These are phyloP conservation scores for Cynanchum wilfordii DNA, from an alignment of 257 asterid species.

Conservation along the genomic window DNA sequence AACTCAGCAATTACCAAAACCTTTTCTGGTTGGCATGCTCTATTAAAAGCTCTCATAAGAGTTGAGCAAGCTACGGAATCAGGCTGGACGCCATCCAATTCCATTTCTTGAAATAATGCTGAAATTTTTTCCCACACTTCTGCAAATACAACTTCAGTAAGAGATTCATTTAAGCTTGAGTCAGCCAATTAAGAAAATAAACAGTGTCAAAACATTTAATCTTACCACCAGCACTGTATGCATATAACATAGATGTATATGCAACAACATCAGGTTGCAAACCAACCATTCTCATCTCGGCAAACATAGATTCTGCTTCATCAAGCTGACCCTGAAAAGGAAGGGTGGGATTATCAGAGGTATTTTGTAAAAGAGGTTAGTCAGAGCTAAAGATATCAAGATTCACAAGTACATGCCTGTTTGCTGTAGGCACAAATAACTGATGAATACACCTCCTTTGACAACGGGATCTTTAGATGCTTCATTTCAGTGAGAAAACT, in stretches of 20 bases:
- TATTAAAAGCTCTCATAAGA: constrained; percentile 84
- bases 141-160: constrained; percentile 27
- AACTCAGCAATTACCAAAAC: constrained; percentile 66
- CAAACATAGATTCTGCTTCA: constrained; percentile 81
- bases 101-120: constrained; percentile 81
- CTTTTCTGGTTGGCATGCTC: constrained; percentile 68
- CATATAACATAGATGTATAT: constrained; percentile 78
- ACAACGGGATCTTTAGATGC: constrained; percentile 54
- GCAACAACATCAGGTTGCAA: constrained; percentile 83
- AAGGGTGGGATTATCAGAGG: constrained; percentile 2
- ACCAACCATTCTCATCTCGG: constrained; percentile 70
- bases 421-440: constrained; percentile 83
- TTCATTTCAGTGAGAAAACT: constrained; percentile 70
- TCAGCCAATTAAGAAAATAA: constrained; percentile 17
- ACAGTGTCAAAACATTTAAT: constrained; percentile 11
- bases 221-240: constrained; percentile 74
- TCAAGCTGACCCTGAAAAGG: constrained; percentile 66
- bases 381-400: constrained; percentile 10
- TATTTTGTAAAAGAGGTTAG: not conserved
- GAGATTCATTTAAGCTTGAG: constrained; percentile 17
- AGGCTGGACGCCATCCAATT: constrained; percentile 59
- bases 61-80: constrained; percentile 90
- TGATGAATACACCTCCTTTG: constrained; percentile 87
- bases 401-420: constrained; percentile 49
- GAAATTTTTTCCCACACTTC: constrained; percentile 83